Percentiles rank a stretch among this genome's conserved stretches.
Conservation (phyloP, 208 protist genomes). For the Kentomonas sorsogonicus region DNA sequence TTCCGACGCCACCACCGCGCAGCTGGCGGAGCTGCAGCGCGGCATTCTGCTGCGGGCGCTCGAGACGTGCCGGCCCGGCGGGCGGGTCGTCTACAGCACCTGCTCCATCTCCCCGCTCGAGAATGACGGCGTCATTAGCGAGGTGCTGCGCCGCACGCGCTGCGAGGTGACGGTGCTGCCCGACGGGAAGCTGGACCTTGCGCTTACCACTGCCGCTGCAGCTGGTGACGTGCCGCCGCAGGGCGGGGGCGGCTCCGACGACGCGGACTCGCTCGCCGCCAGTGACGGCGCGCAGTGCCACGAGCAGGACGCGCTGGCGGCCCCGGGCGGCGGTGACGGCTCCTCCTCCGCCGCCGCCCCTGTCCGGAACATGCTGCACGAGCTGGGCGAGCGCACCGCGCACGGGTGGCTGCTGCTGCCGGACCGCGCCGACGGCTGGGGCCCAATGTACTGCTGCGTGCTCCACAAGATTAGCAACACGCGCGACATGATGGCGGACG, state of each 20-base stretch:
- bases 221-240: not conserved
- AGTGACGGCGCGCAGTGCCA: no score
- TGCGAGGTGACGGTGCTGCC: constrained; percentile 24
- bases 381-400: constrained; percentile 52
- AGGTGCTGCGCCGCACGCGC: constrained; percentile 51
- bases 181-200: no score
- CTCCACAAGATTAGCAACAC: constrained; percentile 48
- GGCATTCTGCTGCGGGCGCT: constrained; percentile 66
- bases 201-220: no score
- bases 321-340: no score
- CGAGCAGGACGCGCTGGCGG: no score
- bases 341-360: no score
- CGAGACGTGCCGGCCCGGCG: constrained; percentile 66
- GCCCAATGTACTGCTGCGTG: constrained; percentile 69
- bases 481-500: constrained; percentile 2
- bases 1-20: constrained; percentile 25
- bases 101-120: constrained; percentile 84
- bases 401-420: constrained; percentile 72
- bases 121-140: constrained; percentile 81
- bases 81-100: constrained; percentile 89
- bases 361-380: not conserved
- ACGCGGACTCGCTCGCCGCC: not conserved
- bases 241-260: not conserved
- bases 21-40: constrained; percentile 49
- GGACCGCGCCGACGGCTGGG: constrained; percentile 48